Base-by-base conservation (phyloP, 2,329 filamentous ascomycete species). In the Calonectria hongkongensis region DNA sequence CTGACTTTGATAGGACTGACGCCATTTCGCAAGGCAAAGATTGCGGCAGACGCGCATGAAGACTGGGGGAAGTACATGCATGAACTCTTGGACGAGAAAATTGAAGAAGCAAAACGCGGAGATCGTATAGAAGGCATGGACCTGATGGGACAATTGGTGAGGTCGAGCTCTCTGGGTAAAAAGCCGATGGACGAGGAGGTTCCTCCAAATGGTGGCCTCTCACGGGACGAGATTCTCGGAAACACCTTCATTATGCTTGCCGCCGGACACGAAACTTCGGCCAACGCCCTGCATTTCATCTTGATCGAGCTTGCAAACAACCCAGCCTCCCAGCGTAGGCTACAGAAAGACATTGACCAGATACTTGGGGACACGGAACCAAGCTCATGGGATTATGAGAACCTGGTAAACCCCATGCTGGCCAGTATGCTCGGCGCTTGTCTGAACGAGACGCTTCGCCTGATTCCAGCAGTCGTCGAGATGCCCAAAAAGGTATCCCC, bases 181-280 rank as follows among this genome's bases (percentile, higher is more conserved):
- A 28, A n/a, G 12, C 67, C 74, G 27, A 43, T 28, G 5, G 48
- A 66, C 33, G 64, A 67, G 10, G 30, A 10, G 8, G 58, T 43
- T 5, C 68, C 67, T 6, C 82, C 82, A 72, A 74, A 80, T 7
- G 85, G 83, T 15, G 81, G 83, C 21, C 82, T 93, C n/a, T 87
- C 84, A 6, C 89, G 92, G 74, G 87, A 88, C 5, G 93, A 95
- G 68, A 92, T 96, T 71, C 85, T 94, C 33, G 93, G 93, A 64
- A 95, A 95, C 79, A 91, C 93, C 25, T 93, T 93, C 74, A 86
- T 92, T 77, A 91, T 92, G 83, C 87, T 90, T 73, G 87, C 96
- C 1, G 94, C 94, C 0, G 94, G 94, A 15, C 94, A 97, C 83
- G 94, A 97, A 83, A 96, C 94, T 1, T 94, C 94, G 2, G 94